Conservation (phyloP, 352 stramenopile species). For the Peronosclerospora sorghi region DNA sequence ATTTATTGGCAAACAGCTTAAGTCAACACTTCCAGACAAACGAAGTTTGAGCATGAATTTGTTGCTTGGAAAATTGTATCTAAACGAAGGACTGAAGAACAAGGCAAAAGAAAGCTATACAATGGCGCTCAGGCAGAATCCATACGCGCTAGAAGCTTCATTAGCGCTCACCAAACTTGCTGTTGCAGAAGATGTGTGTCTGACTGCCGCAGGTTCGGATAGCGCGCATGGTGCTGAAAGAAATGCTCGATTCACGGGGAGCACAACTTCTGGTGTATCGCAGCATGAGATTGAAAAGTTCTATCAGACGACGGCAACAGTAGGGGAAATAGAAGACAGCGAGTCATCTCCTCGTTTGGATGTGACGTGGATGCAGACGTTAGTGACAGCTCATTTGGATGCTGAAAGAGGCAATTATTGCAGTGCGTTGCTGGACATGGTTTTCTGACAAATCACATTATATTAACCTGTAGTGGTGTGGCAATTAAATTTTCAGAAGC, state of each 20-base stretch:
- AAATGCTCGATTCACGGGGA: neutral
- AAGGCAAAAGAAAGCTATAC: constrained; percentile 58
- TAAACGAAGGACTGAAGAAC: constrained; percentile 40
- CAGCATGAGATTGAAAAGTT: constrained; percentile 44
- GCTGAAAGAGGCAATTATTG: constrained; percentile 30
- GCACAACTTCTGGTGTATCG: neutral
- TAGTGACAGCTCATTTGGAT: constrained; percentile 46
- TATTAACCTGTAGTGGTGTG: neutral
- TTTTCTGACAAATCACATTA: too few species aligned
- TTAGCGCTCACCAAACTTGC: constrained; percentile 52
- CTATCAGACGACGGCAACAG: constrained; percentile 18
- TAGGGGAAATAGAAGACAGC: constrained; percentile 1
- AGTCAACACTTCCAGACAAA: constrained; percentile 24
- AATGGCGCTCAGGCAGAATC: constrained; percentile 44
- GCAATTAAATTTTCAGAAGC: constrained; percentile 12
- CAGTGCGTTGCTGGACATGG: constrained; percentile 9
- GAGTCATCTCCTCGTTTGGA: constrained; percentile 17
- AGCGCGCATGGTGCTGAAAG: constrained; percentile 4
- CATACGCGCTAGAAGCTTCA: constrained; percentile 74
- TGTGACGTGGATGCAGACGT: constrained; percentile 41
- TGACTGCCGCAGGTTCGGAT: constrained; percentile 14
- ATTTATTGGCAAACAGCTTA: constrained; percentile 27
- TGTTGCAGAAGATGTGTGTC: constrained; percentile 27
- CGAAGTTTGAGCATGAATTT: constrained; percentile 51
- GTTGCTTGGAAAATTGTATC: constrained; percentile 55